These are phyloP conservation scores for Lunasporangiospora selenospora DNA, from an alignment of 192 early-diverging fungal genomes.

Conservation along the genomic window DNA sequence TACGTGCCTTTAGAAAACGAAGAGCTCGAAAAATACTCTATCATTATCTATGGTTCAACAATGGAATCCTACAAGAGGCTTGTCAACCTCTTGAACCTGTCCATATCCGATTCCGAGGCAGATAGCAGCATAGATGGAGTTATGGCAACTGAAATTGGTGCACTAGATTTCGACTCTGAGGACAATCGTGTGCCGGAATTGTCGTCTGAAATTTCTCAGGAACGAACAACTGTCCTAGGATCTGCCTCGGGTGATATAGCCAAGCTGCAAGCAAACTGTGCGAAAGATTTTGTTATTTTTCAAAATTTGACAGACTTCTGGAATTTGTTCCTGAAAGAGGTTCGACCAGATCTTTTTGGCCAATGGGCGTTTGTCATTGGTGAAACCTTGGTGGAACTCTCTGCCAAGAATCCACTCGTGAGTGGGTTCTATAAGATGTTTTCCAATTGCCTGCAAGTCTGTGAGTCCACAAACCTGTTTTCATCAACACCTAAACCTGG, in stretches of 20 bases:
- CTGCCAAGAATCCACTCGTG: constrained; percentile 64
- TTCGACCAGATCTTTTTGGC: constrained; percentile 50
- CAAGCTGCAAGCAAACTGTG: constrained; percentile 59
- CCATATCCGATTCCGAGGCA: constrained; percentile 36
- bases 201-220: background rate
- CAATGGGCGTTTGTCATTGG: constrained; percentile 69
- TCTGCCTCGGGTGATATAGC: constrained; percentile 55
- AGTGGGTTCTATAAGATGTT: constrained; percentile 80
- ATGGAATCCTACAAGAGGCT: constrained; percentile 42
- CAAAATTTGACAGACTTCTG: constrained; percentile 75
- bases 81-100: constrained; percentile 31
- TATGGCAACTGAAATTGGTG: no score
- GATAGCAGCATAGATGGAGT: constrained; percentile 57
- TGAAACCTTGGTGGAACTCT: constrained; percentile 56
- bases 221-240: background rate
- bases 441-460: constrained; percentile 52
- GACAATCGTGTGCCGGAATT: constrained; percentile 21
- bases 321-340: constrained; percentile 53
- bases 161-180: constrained; percentile 44
- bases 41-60: constrained; percentile 21
- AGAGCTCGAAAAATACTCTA: constrained; percentile 11
- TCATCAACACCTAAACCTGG: background rate
- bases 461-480: constrained; percentile 49
- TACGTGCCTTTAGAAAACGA: constrained; percentile 7
- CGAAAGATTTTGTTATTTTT: constrained; percentile 72